A percentile compares a stretch with the other conserved stretches of the same genome.
phyloP scores from a whole-genome alignment of 768 basidiomycete genomes.

The Tylopilus subfusipes region DNA sequence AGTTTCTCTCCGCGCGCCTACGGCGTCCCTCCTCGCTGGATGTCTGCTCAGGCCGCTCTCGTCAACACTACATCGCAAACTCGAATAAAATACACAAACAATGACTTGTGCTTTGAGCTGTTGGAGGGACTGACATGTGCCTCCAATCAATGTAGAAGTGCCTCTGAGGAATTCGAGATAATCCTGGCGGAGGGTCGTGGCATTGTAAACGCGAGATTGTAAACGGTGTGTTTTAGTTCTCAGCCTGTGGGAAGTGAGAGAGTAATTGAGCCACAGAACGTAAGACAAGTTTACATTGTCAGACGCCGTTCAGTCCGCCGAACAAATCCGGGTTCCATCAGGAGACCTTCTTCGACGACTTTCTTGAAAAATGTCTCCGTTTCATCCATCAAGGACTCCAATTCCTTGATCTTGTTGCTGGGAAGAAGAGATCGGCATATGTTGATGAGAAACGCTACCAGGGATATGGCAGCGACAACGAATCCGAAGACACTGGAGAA shows the following conservation, averaged over 20 bases:
- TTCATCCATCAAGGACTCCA: conserved; percentile 2
- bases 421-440: conserved; percentile 6
- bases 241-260: too few species aligned
- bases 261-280: too few species aligned
- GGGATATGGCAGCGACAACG: not conserved
- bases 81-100: not conserved
- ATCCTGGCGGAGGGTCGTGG: not conserved
- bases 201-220: not conserved
- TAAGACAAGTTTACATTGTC: too few species aligned
- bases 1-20: too few species aligned
- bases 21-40: not conserved
- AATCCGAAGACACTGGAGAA: conserved; percentile 4
- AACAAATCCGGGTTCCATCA: not conserved
- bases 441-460: not conserved
- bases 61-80: not conserved
- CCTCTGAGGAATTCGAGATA: not conserved
- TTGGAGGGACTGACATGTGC: not conserved
- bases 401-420: conserved; percentile 1
- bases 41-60: not conserved
- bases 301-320: not conserved
- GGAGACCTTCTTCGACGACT: too few species aligned
- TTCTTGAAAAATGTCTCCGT: conserved; percentile 3
- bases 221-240: not conserved
- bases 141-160: conserved; percentile 1
- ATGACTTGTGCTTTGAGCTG: not conserved